Evolutionary conservation across 768 basidiomycete species (phyloP).

Genomic region (Tulasnella sp.): DNA sequence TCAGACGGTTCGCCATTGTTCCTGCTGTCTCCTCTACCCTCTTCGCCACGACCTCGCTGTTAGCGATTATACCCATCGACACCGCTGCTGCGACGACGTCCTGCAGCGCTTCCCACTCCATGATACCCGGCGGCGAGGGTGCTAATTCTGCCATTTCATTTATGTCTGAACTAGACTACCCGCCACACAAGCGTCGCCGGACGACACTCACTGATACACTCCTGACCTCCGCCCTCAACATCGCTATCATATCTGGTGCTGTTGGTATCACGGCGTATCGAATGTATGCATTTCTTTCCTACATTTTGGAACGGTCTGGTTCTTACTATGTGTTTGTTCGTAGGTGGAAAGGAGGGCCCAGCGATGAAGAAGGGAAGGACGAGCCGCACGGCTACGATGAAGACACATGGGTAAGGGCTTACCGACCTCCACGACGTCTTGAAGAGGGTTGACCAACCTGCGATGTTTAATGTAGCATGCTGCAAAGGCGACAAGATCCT

Average conservation of each 20-base stretch:
- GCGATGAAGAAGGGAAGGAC: conserved; percentile 26
- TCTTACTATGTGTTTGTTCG: background rate
- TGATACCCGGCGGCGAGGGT: background rate
- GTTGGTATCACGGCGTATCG: conserved; percentile 81
- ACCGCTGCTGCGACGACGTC: background rate
- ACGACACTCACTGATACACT: conserved; percentile 65
- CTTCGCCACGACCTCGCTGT: background rate
- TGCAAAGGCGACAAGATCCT: background rate
- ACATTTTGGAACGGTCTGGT: background rate
- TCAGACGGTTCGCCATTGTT: background rate
- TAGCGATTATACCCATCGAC: background rate
- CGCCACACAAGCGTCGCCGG: conserved; percentile 66
- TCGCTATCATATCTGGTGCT: conserved; percentile 75
- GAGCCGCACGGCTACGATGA: conserved; percentile 15
- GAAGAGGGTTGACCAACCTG: background rate
- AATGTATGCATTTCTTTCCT: conserved; percentile 39
- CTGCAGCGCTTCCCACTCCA: background rate
- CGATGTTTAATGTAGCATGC: background rate
- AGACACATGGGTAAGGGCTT: conserved; percentile 39
- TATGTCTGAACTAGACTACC: conserved; percentile 18
- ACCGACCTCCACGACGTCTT: background rate
- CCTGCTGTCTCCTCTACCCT: background rate
- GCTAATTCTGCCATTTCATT: background rate
- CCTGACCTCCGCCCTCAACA: conserved; percentile 71
- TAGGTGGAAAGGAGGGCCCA: conserved; percentile 49